Base-by-base conservation (phyloP, 1,139 yeast genomes). In the Tardiomyces depauwii region DNA sequence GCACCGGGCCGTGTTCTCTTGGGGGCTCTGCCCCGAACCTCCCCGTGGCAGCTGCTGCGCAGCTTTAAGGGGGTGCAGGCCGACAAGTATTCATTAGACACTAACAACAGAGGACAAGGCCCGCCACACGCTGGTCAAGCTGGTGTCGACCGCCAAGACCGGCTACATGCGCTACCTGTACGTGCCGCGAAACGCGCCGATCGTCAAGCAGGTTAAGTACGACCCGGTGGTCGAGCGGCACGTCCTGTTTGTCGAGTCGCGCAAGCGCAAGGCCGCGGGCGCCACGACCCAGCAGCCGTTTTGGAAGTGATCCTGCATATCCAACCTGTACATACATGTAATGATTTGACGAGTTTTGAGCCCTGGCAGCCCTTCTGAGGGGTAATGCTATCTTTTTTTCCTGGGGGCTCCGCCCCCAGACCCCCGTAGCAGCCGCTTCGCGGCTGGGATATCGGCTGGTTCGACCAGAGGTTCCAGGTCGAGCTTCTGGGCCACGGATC, bases 231-330 rank as follows among this genome's bases (percentile, higher is more conserved):
- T 78, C 13, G 73, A 78, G 59, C 74, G 84, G 53, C 96, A 88
- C 67, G 95, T 93, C 47, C 72, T 91, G 53, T 91, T 91, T 70
- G 78, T 80, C 28, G 98, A 91, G 64, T 78, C 83, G 48, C 84
- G 85, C 64, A 87, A 86, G 73, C 78, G 98, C 66, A 79, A 80
- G 59, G 78, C 83, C 39, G 82, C 39, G 10, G 39, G 19, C 7
- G 39, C 19, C 19, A 36, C 18, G 12, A n/a, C 39, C 18, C 39
- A 14, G 39, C 19, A 14, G 39, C 36, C 36, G 16, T 30, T 36
- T 12, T 36, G 39, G 39, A 36, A n/a, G 21, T 14, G 6, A 16
- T 3, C 18, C 11, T n/a, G 19, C 19, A 13, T 14, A 13, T 21
- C 27, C 14, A 19, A 12, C 28, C 21, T 42, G 42, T 36, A 38